phyloP scores from a whole-genome alignment of 2,329 filamentous ascomycete species.

The Epichloe uncinata region DNA sequence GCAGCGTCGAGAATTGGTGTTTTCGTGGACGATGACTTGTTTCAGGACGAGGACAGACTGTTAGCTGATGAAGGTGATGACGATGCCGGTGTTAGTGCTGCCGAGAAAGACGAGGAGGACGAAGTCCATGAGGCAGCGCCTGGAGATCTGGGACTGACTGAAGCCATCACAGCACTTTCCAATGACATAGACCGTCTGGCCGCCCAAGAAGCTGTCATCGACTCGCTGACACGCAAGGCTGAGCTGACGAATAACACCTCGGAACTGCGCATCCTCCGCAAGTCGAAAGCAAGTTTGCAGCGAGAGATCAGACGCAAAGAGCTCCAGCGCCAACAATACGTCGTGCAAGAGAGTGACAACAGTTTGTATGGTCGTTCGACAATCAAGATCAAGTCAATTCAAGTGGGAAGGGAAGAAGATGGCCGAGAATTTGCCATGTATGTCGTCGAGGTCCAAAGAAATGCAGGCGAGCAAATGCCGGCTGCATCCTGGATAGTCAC shows the following conservation, averaged over 20 bases:
- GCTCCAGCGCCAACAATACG: conserved; percentile 90
- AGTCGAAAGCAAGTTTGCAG: conserved; percentile 86
- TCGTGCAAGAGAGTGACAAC: conserved; percentile 95
- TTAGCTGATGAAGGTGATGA: conserved; percentile 68
- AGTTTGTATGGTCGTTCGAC: conserved; percentile 86
- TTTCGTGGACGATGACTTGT: conserved; percentile 86
- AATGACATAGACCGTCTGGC: conserved; percentile 81
- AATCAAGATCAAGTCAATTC: conserved; percentile 81
- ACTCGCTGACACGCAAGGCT: conserved; percentile 84
- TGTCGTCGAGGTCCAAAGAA: conserved; percentile 78
- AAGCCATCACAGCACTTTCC: conserved; percentile 80
- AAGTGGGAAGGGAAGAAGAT: conserved; percentile 83
- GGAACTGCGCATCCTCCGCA: conserved; percentile 79
- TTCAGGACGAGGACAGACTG: conserved; percentile 76
- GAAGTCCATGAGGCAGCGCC: conserved; percentile 89
- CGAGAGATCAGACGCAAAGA: conserved; percentile 89
- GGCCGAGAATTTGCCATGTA: conserved; percentile 91
- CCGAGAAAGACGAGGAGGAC: conserved; percentile 49
- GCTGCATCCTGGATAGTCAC: conserved; percentile 90
- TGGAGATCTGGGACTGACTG: conserved; percentile 81
- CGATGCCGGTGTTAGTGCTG: conserved; percentile 46
- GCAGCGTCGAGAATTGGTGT: conserved; percentile 79
- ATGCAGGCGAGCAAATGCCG: conserved; percentile 89
- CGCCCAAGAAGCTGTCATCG: conserved; percentile 80
- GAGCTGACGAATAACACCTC: conserved; percentile 95